Conservation (phyloP, 306 rosid species). For the Trifolium subterraneum region DNA sequence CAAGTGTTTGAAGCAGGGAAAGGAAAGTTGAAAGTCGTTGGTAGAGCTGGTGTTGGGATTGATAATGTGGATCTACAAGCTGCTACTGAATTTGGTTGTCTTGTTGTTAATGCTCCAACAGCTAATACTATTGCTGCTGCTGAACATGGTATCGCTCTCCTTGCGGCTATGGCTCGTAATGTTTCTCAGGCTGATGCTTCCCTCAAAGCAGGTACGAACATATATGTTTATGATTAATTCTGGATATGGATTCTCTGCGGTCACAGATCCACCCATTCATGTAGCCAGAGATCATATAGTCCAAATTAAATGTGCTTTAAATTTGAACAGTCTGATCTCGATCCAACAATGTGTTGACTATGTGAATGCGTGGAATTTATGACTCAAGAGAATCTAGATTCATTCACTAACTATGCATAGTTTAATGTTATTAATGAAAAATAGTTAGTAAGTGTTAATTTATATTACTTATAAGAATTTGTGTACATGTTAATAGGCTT, state of each 20-base stretch:
- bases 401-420: background rate
- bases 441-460: no score
- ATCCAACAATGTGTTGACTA: no score
- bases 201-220: conserved; percentile 66
- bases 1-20: conserved; percentile 68
- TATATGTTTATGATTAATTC: background rate
- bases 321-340: no score
- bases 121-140: conserved; percentile 94
- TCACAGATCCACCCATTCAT: no score
- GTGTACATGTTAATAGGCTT: no score
- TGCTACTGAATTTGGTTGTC: conserved; percentile 87
- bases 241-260: no score
- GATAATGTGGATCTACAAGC: conserved; percentile 96
- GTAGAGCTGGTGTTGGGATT: conserved; percentile 94
- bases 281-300: no score
- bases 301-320: no score
- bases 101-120: conserved; percentile 86
- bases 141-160: conserved; percentile 86
- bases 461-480: no score
- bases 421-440: background rate
- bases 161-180: conserved; percentile 85
- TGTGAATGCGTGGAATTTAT: no score
- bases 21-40: conserved; percentile 88
- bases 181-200: conserved; percentile 91
- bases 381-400: background rate